These are phyloP conservation scores for Thermoascus crustaceus DNA, from an alignment of 2,329 filamentous ascomycete genomes.

Conservation along the genomic window DNA sequence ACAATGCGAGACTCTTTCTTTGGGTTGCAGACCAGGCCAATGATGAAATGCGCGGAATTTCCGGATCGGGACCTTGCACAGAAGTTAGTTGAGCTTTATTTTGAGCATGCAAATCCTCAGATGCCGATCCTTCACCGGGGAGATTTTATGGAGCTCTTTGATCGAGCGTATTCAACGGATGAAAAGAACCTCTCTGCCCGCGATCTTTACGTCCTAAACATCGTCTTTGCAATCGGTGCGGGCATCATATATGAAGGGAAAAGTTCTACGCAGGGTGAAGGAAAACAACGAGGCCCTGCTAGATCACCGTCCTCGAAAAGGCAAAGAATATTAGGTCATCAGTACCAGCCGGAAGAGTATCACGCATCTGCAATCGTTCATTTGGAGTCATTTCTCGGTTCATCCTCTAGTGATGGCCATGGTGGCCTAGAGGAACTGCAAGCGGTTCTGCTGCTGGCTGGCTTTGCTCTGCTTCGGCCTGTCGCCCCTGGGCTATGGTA, in stretches of 20 bases:
- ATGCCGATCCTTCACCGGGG: slow-evolving; percentile 84
- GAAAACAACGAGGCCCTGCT: slow-evolving; percentile 18
- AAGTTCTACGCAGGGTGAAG: slow-evolving; percentile 19
- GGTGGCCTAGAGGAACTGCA: slow-evolving; percentile 88
- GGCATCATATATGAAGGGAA: slow-evolving; percentile 71
- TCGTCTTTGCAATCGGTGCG: slow-evolving; percentile 92
- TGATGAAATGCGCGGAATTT: slow-evolving; percentile 76
- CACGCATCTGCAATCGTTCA: slow-evolving; percentile 91
- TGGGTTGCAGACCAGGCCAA: slow-evolving; percentile 84
- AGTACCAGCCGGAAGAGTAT: slow-evolving; percentile 84
- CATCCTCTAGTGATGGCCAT: slow-evolving; percentile 57
- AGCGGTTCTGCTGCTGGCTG: slow-evolving; percentile 81
- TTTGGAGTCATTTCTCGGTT: slow-evolving; percentile 72
- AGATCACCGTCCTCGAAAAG: slow-evolving; percentile 32
- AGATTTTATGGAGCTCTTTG: slow-evolving; percentile 84
- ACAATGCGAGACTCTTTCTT: slow-evolving; percentile 96
- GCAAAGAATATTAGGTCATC: slow-evolving; percentile 50
- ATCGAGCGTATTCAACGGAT: slow-evolving; percentile 66
- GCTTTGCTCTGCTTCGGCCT: slow-evolving; percentile 82
- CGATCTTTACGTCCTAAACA: slow-evolving; percentile 91
- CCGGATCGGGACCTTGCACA: slow-evolving; percentile 67
- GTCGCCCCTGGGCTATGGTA: slow-evolving; percentile 95
- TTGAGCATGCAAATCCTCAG: slow-evolving; percentile 93
- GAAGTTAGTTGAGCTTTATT: slow-evolving; percentile 73
- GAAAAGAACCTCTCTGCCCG: slow-evolving; percentile 60